Base-by-base conservation (phyloP, 768 basidiomycete genomes). In the Boletus tomentosulus region DNA sequence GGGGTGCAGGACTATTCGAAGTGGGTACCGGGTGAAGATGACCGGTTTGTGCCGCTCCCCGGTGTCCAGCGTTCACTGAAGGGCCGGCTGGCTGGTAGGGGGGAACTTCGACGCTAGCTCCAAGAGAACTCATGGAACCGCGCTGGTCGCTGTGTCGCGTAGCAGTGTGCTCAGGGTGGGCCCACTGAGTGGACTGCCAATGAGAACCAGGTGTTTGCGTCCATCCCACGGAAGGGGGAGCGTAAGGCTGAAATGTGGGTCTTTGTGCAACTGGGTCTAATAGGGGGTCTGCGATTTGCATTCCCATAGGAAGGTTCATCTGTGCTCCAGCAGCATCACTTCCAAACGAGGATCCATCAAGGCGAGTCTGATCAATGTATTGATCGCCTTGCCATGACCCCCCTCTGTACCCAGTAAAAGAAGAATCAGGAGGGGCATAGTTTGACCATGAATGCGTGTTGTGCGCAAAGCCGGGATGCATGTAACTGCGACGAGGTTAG, bases 141-240 rank as follows among this genome's bases (percentile, higher is more conserved):
- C 11, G 15, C 10, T 48, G 44, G 12, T 35, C 42, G 39, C 28
- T 12, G 31, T 54, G 33, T 5, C 41, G 56, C 10, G n/a, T 27
- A 15, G 35, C 34, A 31, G 45, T 28, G 19, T 22, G 22, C 33
- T 53, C 54, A 55, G 56, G 50, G 48, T 39, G 8, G 3, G 11
- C 12, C 60, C 50, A 55, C 24, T 50, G 30, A 2, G 34, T 9
- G 28, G 56, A 28, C 15, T 56, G 54, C 49, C 28, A 53, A 30
- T n/a, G 12, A 41, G 19, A 45, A 15, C 39, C 30, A 22, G 55
- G 24, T 13, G 6, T 19, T 37, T 33, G 56, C 1, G 16, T 30
- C 56, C 51, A 55, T 16, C 25, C 16, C 19, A 2, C 22, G 31
- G 30, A 15, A 28, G 46, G 46, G 1, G 41, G 15, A n/a, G 41